Base-by-base conservation (phyloP, 2,329 filamentous ascomycete genomes). In the Aspergillus fijiensis region DNA sequence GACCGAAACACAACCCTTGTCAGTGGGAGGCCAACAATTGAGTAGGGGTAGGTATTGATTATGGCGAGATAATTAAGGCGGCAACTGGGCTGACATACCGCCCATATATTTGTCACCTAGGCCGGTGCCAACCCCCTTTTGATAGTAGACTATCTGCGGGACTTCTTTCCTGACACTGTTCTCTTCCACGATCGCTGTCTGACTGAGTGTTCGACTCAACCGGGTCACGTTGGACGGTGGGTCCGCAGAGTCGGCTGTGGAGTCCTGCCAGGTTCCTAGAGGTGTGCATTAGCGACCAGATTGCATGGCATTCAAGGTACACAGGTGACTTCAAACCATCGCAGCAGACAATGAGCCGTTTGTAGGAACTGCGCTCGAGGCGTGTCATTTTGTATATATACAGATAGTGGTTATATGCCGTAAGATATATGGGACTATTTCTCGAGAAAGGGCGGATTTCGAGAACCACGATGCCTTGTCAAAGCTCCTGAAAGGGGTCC, bases 111-210 rank as follows among this genome's bases (percentile, higher is more conserved):
- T 63, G 35, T 69, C 66, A 5, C 64, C 62, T 14, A 68, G 31
- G 5, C 58, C 62, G 0, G 72, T 76, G 9, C 76, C 77, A 12
- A 79, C 72, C 7, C 77, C 77, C 12, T 75, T 73, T 52, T 78
- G 76, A 59, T 79, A 79, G 59, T 75, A 77, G 25, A 76, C 71
- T 25, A 79, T 73, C 58, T 79, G 77, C 0, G 73, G 71, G 33
- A 74, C 69, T 14, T 62, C 50, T 6, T 54, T 55, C 47, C 47
- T 47, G 16, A 54, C 51, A 3, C 72, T 72, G 49, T 72, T 63
- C n/a, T 67, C 55, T 9, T 63, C 31, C 1, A 73, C 58, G 39
- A 65, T 60, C 39, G 73, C 73, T 7, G 70, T 70, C 51, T 69
- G 67, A 21, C 69, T 69, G 23, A 78, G 64, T 6, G 74, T 74